Evolutionary conservation across 83 land plant genomes (phyloP), one percentile per base, ranked within the genome.

Genomic region (Diphasiastrum complanatum): DNA sequence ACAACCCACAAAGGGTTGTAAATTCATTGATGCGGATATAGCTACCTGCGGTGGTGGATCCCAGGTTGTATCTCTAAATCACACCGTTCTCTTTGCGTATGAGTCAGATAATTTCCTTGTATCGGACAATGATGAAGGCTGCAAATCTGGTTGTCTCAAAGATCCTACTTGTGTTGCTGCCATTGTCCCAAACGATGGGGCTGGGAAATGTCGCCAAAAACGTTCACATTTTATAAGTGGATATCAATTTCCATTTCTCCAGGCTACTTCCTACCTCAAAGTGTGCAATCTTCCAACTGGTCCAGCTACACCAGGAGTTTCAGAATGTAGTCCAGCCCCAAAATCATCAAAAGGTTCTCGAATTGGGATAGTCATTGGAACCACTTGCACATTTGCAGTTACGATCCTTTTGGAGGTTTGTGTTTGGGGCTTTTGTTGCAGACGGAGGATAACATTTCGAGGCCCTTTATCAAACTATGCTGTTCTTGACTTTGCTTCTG

Each of bases 251-350:
- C 69, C 74, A 0, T 70, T 72, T 26, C 18, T 81, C 10, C 41
- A 46, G 28, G 61, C 78, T 24, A 47, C 55, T 20, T 81, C 81
- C 11, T 81, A 51, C 50, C 62, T 74, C 1, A 81, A 78, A 78
- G 64, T 43, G 22, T 81, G 84, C 58, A 68, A 60, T 24, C 69
- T 64, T n/a, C 84, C 84, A 20, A n/a, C n/a, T n/a, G n/a, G n/a
- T n/a, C n/a, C n/a, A n/a, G n/a, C n/a, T n/a, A n/a, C n/a, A n/a
- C n/a, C n/a, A n/a, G n/a, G n/a, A n/a, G n/a, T n/a, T n/a, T n/a
- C n/a, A n/a, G n/a, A n/a, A n/a, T n/a, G n/a, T n/a, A n/a, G n/a
- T n/a, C n/a, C n/a, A n/a, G n/a, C n/a, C 6, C 18, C 6, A 6
- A 6, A 6, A 18, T 6, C n/a, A 4, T 6, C 6, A 6, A 6